Conservation (phyloP, 495 filamentous ascomycete species). For the Penicillium nucicola region DNA sequence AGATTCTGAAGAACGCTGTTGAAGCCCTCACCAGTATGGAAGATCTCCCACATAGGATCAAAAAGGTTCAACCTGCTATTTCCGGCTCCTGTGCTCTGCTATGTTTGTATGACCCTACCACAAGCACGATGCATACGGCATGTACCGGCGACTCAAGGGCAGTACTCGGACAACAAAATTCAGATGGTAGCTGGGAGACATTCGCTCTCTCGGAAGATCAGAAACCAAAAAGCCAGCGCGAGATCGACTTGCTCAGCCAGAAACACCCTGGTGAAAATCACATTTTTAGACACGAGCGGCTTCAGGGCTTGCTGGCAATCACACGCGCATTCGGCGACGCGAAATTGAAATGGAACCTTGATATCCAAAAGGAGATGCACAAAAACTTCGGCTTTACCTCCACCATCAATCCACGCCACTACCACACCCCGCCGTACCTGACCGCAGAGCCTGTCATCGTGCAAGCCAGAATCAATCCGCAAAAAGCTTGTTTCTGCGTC, state of each 20-base stretch:
- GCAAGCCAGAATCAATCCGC: slow-evolving; percentile 46
- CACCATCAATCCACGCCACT: slow-evolving; percentile 40
- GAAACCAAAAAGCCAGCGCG: too few relatives aligned
- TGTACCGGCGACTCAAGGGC: slow-evolving; percentile 59
- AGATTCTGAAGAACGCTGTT: too few relatives aligned
- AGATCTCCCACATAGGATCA: too few relatives aligned
- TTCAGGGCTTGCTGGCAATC: too few relatives aligned
- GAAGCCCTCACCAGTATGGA: too few relatives aligned
- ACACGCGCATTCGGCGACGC: slow-evolving; percentile 64
- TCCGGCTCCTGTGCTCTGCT: slow-evolving; percentile 61
- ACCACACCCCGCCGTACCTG: slow-evolving; percentile 59
- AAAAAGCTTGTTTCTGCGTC: slow-evolving; percentile 54
- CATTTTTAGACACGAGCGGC: too few relatives aligned
- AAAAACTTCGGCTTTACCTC: slow-evolving; percentile 45
- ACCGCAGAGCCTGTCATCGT: slow-evolving; percentile 63
- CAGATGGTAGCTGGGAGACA: slow-evolving; percentile 44
- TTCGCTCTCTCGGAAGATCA: slow-evolving; percentile 57
- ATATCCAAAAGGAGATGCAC: slow-evolving; percentile 40
- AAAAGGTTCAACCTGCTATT: slow-evolving; percentile 41
- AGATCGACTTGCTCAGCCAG: too few relatives aligned
- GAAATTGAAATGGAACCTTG: slow-evolving; percentile 58
- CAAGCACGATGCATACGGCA: slow-evolving; percentile 53
- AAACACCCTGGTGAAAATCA: slow-evolving; percentile 59
- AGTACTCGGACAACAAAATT: slow-evolving; percentile 50
- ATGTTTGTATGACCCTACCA: slow-evolving; percentile 48